Evolutionary conservation across 306 rosid species (phyloP).

Genomic region (Prunus salicina): DNA sequence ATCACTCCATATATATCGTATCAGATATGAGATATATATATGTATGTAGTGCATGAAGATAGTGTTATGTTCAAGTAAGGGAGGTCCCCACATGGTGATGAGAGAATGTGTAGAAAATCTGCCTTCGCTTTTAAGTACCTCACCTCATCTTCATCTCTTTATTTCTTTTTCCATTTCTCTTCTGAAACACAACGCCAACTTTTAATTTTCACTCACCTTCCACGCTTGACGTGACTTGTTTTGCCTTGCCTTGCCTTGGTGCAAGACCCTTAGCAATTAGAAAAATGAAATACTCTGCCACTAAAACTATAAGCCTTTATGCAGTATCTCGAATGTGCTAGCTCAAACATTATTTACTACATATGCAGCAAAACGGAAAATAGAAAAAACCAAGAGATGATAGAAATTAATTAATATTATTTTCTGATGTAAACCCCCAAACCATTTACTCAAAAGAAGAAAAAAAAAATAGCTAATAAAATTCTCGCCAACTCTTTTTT

Average conservation of each 20-base stretch:
- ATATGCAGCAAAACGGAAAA: background rate
- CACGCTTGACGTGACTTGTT: background rate
- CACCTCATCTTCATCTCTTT: slow-evolving; percentile 32
- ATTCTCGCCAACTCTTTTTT: slow-evolving; percentile 11
- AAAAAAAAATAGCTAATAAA: slow-evolving; percentile 26
- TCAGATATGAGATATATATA: background rate
- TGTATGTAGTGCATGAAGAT: slow-evolving; percentile 33
- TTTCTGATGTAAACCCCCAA: slow-evolving; percentile 62
- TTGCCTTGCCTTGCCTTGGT: too few relatives aligned
- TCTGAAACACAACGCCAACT: slow-evolving; percentile 22
- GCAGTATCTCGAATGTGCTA: background rate
- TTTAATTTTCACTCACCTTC: slow-evolving; percentile 8
- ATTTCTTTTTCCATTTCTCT: slow-evolving; percentile 27
- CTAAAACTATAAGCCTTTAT: background rate
- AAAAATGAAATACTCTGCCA: background rate
- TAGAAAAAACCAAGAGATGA: background rate
- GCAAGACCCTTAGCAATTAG: background rate
- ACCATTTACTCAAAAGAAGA: slow-evolving; percentile 30
- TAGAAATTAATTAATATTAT: slow-evolving; percentile 36
- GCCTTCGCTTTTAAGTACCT: slow-evolving; percentile 54
- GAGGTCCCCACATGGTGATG: slow-evolving; percentile 30
- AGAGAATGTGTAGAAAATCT: slow-evolving; percentile 51
- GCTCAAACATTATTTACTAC: slow-evolving; percentile 13
- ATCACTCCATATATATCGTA: slow-evolving; percentile 35
- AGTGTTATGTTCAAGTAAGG: slow-evolving; percentile 73